Evolutionary conservation across 2,329 filamentous ascomycete genomes (phyloP).

Genomic region (Fusarium penzigii): DNA sequence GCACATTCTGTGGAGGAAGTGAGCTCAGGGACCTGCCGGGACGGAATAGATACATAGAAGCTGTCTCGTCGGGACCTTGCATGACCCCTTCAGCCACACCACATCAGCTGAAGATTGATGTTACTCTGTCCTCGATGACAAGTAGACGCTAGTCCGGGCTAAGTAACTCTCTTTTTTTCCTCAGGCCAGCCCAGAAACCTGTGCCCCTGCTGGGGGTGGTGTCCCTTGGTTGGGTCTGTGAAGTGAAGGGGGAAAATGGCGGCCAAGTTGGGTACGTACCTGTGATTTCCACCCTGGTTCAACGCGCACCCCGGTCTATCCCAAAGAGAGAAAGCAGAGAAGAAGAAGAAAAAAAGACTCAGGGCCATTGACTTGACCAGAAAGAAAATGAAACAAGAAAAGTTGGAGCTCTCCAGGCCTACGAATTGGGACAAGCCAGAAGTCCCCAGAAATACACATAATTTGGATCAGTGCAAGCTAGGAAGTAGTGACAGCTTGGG

Average conservation of each 20-base stretch:
- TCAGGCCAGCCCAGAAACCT: not conserved
- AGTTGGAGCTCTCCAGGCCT: not conserved
- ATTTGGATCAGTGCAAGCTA: no score
- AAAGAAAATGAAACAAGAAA: not conserved
- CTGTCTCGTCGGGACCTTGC: not conserved
- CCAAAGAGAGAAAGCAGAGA: not conserved
- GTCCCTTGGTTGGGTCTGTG: not conserved
- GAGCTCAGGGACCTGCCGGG: not conserved
- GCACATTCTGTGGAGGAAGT: not conserved
- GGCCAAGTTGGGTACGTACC: not conserved
- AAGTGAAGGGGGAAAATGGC: not conserved
- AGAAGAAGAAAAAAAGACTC: not conserved
- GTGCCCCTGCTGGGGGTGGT: not conserved
- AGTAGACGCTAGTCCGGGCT: not conserved
- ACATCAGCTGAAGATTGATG: not conserved
- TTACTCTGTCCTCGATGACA: not conserved
- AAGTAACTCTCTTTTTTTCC: not conserved
- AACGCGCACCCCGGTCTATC: not conserved
- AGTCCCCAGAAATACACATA: no score
- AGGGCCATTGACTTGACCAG: not conserved
- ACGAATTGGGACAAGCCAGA: not conserved
- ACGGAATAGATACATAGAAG: not conserved
- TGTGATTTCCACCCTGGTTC: not conserved
- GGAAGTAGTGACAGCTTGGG: not conserved
- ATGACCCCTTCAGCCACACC: not conserved